Evolutionary conservation across 2,329 filamentous ascomycete species (phyloP), one percentile per base, ranked within the genome.

Genomic region (Metarhizium album): DNA sequence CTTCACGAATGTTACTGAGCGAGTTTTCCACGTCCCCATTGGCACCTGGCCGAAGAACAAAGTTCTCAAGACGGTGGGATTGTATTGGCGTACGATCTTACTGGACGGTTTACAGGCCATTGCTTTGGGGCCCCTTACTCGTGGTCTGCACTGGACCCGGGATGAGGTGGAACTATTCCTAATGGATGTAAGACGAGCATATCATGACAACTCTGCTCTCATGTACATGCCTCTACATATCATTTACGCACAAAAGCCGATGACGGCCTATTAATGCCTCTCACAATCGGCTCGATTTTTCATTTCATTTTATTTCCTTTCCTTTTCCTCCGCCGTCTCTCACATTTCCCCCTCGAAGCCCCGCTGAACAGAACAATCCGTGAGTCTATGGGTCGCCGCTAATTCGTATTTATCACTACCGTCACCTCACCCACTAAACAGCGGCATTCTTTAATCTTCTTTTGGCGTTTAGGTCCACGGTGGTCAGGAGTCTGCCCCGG

Each of bases 191-290:
- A 64, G 73, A 54, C 73, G 65, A 53, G 73, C 71, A n/a, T 76
- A 74, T 55, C 64, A 65, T 54, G 72, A 74, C 50, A 71, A 70
- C 46, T 58, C 62, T 51, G 64, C 63, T 56, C 69, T 73, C 57
- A 66, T 70, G 67, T 78, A 76, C 54, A 80, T 80, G 76, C 76
- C 75, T 8, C 66, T 79, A 55, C 71, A 78, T 58, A 69, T 79
- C 48, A 66, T 78, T 13, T 79, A 75, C 56, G 76, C 70, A 16
- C 77, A 80, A 61, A 79, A 73, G 60, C 74, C 76, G 3, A 33
- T 29, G 3, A 35, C 49, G 6, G 48, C 46, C 27, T 53, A 51
- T 23, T 51, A 51, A 40, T 23, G 20, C 13, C 1, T n/a, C 8
- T 5, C 20, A 11, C 13, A 9, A 40, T 23, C 6, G 33, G 8